These are phyloP conservation scores for Macrolepiota dolichaula DNA, from an alignment of 768 basidiomycete species.

Conservation along the genomic window DNA sequence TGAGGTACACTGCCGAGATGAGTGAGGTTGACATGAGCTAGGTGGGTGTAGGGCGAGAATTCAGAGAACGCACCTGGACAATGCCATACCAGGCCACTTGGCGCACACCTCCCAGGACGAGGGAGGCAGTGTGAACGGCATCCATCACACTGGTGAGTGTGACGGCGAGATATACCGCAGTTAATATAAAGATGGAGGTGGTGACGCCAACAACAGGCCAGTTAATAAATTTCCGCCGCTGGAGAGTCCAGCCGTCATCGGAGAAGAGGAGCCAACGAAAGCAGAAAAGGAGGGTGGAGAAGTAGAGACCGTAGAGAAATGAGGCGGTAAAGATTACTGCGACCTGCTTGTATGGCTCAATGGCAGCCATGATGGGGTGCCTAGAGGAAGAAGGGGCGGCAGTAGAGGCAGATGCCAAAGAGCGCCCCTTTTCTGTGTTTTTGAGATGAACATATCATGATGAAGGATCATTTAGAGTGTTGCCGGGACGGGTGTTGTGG, in stretches of 20 bases:
- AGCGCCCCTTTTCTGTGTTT: neutral
- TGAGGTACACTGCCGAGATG: neutral
- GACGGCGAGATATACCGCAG: neutral
- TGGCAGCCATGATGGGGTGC: neutral
- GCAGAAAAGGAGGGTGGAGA: neutral
- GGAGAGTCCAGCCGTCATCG: constrained; percentile 7
- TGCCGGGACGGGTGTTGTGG: neutral
- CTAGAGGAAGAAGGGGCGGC: neutral
- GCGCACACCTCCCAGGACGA: neutral
- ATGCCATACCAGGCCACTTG: neutral
- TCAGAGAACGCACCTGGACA: neutral
- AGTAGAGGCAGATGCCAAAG: neutral
- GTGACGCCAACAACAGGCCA: constrained; percentile 3
- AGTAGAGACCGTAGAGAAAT: constrained; percentile 8
- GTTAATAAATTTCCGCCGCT: neutral
- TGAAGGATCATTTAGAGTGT: neutral
- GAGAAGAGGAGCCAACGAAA: constrained; percentile 8
- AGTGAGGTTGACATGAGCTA: neutral
- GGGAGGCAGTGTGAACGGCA: neutral
- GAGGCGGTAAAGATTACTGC: neutral
- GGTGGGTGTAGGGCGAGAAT: neutral
- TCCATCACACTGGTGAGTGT: neutral
- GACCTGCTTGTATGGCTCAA: neutral
- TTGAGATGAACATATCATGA: neutral
- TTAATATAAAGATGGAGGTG: neutral